Evolutionary conservation across 306 rosid genomes (phyloP), one percentile per base, ranked within the genome.

Genomic region (Malus domestica): DNA sequence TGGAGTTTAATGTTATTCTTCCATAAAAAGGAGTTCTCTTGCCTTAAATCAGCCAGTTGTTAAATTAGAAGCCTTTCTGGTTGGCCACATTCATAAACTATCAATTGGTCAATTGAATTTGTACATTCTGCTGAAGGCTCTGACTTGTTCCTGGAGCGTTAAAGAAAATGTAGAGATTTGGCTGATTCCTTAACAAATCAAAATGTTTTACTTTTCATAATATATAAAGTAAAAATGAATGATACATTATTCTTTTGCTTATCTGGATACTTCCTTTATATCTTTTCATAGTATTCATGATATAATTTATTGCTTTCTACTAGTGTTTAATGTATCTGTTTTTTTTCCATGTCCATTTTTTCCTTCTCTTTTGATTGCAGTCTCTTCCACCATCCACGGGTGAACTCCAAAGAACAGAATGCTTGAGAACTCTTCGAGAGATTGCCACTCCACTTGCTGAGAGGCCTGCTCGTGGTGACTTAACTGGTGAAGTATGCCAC

Each of bases 401-500:
- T 71, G 99, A 95, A 90, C 88, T 95, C 78, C 99, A 95, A 80
- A 85, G 99, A 83, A 86, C 93, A 33, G 97, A 95, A 63, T 88
- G 97, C 88, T 86, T 95, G 89, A 90, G 92, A 83, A 88, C 97
- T 75, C 86, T 95, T 57, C 87, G 93, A 85, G 99, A 92, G 81
- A 83, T 92, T 83, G 88, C 88, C 70, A 80, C 86, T 84, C 91
- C 93, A 80, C 93, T 90, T 65, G 97, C 97, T 13, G 99, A 95
- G 88, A 88, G 99, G 86, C 97, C 99, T 61, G 96, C 97, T 79
- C 90, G 99, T 74, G 99, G 97, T 67, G 99, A 95, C 86, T 87
- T 95, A 78, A 95, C 99, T 30, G 99, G 99, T 71, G 97, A 95
- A 92, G 93, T 95, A 75, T 95, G 99, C 80, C 99, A 95, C 74